A percentile compares a stretch with the other conserved stretches of the same genome.
Evolutionary conservation across 2,329 filamentous ascomycete species (phyloP).

Genomic region (Cordyceps sp.): DNA sequence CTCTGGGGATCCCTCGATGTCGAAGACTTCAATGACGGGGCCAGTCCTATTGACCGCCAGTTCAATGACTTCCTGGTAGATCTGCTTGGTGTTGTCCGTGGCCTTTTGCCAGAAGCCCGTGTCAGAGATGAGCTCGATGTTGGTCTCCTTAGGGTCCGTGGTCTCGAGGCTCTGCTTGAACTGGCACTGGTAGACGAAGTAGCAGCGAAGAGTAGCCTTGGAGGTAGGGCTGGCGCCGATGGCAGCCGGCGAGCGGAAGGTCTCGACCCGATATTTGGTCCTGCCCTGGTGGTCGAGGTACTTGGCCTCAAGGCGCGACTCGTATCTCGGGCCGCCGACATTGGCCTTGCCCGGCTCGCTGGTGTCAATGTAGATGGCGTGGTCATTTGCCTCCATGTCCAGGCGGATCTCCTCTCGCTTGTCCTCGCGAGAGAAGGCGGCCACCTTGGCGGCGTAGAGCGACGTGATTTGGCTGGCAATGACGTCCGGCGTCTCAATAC

Average conservation of each 20-base stretch:
- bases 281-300: conserved; percentile 71
- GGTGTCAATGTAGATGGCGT: conserved; percentile 97
- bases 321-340: conserved; percentile 71
- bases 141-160: conserved; percentile 63
- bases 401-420: conserved; percentile 87
- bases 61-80: conserved; percentile 89
- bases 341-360: conserved; percentile 73
- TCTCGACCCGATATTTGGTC: conserved; percentile 81
- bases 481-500: conserved; percentile 69
- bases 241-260: conserved; percentile 78
- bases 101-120: conserved; percentile 91
- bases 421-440: conserved; percentile 82
- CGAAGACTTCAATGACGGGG: conserved; percentile 94
- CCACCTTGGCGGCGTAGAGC: conserved; percentile 91
- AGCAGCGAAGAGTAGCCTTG: conserved; percentile 80
- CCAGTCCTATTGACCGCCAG: conserved; percentile 72
- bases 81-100: conserved; percentile 83
- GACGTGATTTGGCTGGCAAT: conserved; percentile 93
- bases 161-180: conserved; percentile 61
- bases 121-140: conserved; percentile 82
- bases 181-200: conserved; percentile 95
- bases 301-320: conserved; percentile 85
- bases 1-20: conserved; percentile 80
- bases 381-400: conserved; percentile 87
- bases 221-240: conserved; percentile 51